Base-by-base conservation (phyloP, 1,139 yeast species). In the Geotrichum macrosporum region DNA sequence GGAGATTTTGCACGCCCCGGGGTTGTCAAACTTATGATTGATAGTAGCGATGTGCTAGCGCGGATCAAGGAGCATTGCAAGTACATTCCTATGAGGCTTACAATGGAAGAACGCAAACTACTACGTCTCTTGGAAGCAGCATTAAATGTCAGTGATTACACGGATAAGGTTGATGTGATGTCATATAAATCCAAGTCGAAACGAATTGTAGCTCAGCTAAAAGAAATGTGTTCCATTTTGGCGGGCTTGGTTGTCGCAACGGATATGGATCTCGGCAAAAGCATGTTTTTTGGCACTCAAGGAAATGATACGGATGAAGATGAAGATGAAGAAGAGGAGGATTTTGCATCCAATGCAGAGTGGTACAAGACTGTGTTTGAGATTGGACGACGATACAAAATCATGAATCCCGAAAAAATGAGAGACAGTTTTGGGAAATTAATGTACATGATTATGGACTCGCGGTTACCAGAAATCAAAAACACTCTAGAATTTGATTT, bases 391-490 rank as follows among this genome's bases (percentile, higher is more conserved):
- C 71, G 92, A 44, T 82, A 82, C 65, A 82, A 82, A 60, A 78
- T 83, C 55, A 80, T 82, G 87, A 82, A 82, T 59, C 92, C 92
- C 0, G 87, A 82, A 55, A 73, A 77, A 56, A 79, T 83, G 84
- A 72, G 87, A 50, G 83, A 79, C 56, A 78, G 80, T 2, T 83
- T 78, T 61, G 92, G 92, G 36, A 81, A 82, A 58, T 67, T 83
- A 50, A 80, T 84, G 68, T 82, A 81, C 62, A 83, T 82, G 83
- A 78, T 83, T 38, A 83, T 83, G 88, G 92, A 82, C 60, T 82
- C 89, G 1, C 67, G 84, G 46, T 65, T 81, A 35, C 83, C 85
- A 0, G 86, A 82, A 55, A 76, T 83, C 50, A 74, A 73, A 53
- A 77, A 75, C 15, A 78, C 79, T 42, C 73, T 82, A 77, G 88